Evolutionary conservation across 108 stramenopile species (phyloP).

Genomic region (Nitzschia sp.): DNA sequence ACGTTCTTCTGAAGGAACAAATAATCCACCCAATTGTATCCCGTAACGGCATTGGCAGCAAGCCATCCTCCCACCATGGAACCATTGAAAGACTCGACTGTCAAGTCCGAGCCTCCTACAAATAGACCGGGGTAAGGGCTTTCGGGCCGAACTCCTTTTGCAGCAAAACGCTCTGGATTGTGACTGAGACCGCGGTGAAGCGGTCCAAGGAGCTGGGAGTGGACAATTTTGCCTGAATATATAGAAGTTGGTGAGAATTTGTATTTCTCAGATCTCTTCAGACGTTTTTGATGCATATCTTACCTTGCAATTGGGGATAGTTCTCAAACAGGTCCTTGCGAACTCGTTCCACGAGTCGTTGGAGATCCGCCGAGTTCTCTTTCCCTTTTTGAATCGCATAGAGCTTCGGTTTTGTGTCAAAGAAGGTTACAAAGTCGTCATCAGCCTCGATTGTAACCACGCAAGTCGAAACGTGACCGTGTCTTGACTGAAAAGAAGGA

Average conservation of each 20-base stretch:
- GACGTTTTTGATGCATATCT: no score
- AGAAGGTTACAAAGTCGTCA: constrained; percentile 82
- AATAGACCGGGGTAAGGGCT: constrained; percentile 79
- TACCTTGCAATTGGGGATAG: constrained; percentile 81
- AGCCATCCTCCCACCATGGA: constrained; percentile 80
- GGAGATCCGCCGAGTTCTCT: constrained; percentile 28
- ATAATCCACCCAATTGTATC: constrained; percentile 75
- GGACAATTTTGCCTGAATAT: constrained; percentile 42
- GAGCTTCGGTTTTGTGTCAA: constrained; percentile 85
- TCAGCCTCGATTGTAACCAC: constrained; percentile 91
- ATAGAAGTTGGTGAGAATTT: background rate
- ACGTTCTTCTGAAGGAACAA: constrained; percentile 84
- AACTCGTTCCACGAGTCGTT: constrained; percentile 65
- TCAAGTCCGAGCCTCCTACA: constrained; percentile 80
- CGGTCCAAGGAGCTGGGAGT: constrained; percentile 52
- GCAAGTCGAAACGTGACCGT: constrained; percentile 74
- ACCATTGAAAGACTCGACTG: constrained; percentile 81
- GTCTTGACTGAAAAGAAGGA: constrained; percentile 75
- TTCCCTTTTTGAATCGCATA: constrained; percentile 52
- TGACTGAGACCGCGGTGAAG: constrained; percentile 70
- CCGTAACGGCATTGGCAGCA: constrained; percentile 83
- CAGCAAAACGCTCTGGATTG: constrained; percentile 80
- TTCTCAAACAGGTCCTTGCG: constrained; percentile 29
- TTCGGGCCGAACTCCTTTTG: constrained; percentile 81
- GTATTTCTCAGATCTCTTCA: background rate